Base-by-base conservation (phyloP, 805 yeast species). In the Myxozyma geophila region DNA sequence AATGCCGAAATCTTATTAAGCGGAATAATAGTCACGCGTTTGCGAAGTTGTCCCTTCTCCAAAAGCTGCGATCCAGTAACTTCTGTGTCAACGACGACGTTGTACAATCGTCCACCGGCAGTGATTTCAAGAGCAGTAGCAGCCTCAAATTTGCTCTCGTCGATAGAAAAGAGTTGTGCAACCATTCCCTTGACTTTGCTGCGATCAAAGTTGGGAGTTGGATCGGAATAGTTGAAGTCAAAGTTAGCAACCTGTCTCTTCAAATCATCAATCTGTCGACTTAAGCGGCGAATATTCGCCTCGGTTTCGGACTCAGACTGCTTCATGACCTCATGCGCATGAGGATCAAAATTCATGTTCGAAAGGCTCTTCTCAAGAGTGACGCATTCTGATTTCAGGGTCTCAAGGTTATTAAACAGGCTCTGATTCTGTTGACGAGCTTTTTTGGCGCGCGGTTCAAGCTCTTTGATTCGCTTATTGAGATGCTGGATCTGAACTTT, bases 11-110 rank as follows among this genome's bases (percentile, higher is more conserved):
- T 90, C 73, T 91, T 91, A 74, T 91, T 96, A 63, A 95, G 80
- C 0, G 99, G 99, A 69, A 95, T 89, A 55, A 95, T 88, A 0
- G 98, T 95, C 7, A 91, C 93, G 65, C 98, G 82, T 72, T 89
- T 86, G 71, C 86, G 83, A 57, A 93, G 79, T 63, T 84, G 85
- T 7, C 98, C 98, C 36, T 79, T 81, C 70, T 91, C 95, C 47
- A 95, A 80, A 9, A 95, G 76, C 60, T 87, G 88, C 0, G 96
- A 82, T n/a, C 96, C 98, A 2, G 90, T 87, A 19, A 79, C 84
- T 63, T 93, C 96, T 66, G 85, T 87, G 70, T 92, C 98, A 37
- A 96, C 98, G 56, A 95, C 91, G 41, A 96, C 89, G 71, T 92
- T 92, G 74, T 85, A 96, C 37, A 96, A 76, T 70, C 92, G 81